Conservation (phyloP, 345 rosid species). For the Dimocarpus longan region DNA sequence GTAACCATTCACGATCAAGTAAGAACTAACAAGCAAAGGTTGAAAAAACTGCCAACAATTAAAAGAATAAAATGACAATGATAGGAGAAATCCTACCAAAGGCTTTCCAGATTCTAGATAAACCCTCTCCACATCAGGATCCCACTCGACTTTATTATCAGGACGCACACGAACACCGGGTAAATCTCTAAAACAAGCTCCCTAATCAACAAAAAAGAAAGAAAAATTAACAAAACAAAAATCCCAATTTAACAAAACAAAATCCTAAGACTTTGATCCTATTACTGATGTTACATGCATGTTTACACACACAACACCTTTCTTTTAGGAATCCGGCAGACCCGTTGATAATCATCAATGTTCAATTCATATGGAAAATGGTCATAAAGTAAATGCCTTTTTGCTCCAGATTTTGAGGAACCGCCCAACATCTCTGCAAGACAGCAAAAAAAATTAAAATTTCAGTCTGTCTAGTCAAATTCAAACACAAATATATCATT, state of each 20-base stretch:
- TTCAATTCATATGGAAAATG: conserved; percentile 51
- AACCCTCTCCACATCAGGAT: conserved; percentile 43
- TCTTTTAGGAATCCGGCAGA: conserved; percentile 50
- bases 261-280: neutral
- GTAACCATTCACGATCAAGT: neutral
- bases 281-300: neutral
- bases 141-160: conserved; percentile 47
- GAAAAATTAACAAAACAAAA: neutral
- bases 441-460: neutral
- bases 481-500: neutral
- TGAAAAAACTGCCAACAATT: neutral
- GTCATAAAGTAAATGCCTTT: conserved; percentile 35
- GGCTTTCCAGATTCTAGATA: conserved; percentile 43
- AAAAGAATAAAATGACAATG: neutral
- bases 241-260: neutral
- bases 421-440: conserved; percentile 36
- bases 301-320: conserved; percentile 37
- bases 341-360: conserved; percentile 50
- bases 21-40: neutral
- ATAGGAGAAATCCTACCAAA: conserved; percentile 39
- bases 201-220: conserved; percentile 34
- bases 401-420: neutral
- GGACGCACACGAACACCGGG: conserved; percentile 54
- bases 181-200: conserved; percentile 65
- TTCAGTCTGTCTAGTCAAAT: neutral